Conservation (phyloP, 1,139 yeast genomes). For the Protomyces pachydermus region DNA sequence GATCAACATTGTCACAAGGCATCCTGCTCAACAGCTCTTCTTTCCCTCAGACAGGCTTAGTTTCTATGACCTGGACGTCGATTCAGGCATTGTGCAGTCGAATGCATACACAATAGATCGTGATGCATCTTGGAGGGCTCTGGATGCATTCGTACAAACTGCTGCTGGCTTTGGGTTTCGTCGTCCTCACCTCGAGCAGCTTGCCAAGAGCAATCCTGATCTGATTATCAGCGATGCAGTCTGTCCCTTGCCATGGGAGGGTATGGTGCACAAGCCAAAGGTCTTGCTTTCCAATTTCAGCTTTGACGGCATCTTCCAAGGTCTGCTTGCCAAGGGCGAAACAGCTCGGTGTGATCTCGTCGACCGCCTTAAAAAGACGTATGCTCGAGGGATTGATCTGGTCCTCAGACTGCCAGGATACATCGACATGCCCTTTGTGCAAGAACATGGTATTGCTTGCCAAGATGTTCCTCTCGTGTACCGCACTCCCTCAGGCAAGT, state of each 20-base stretch:
- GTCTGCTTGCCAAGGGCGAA: neutral
- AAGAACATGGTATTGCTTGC: neutral
- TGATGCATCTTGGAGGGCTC: neutral
- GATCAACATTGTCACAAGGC: constrained; percentile 1
- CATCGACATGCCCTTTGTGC: constrained; percentile 17
- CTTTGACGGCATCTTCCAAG: constrained; percentile 11
- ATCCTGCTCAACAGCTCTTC: constrained; percentile 12
- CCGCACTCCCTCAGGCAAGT: neutral
- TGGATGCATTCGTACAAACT: neutral
- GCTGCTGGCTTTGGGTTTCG: neutral
- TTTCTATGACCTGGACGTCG: constrained; percentile 3
- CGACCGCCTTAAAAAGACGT: neutral
- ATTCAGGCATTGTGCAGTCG: constrained; percentile 8
- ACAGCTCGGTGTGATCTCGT: neutral
- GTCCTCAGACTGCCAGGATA: constrained; percentile 10
- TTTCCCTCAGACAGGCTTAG: constrained; percentile 1
- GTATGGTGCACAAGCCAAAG: neutral
- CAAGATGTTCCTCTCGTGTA: constrained; percentile 11
- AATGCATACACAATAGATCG: constrained; percentile 9
- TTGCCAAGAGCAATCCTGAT: neutral
- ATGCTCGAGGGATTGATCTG: neutral
- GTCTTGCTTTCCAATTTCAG: constrained; percentile 7
- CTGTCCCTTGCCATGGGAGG: neutral
- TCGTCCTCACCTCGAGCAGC: neutral
- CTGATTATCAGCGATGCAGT: constrained; percentile 7